Evolutionary conservation across 495 filamentous ascomycete genomes (phyloP).

Genomic region (Neurospora sp.): DNA sequence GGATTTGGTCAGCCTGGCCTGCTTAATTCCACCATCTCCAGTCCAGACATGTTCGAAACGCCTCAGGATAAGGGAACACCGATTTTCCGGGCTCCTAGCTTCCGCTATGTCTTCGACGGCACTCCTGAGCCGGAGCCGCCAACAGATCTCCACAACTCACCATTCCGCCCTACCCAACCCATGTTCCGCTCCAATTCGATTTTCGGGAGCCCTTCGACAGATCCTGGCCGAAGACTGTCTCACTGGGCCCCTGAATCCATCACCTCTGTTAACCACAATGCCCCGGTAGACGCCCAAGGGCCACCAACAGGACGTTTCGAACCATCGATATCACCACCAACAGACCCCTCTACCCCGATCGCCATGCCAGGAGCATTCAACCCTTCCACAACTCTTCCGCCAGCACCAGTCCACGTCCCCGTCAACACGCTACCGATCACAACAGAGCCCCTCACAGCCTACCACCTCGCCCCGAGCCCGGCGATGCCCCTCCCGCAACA

Average conservation of each 20-base stretch:
- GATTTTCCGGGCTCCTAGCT: slow-evolving; percentile 9
- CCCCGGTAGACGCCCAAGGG: neutral
- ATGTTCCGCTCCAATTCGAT: slow-evolving; percentile 48
- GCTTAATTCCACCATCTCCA: neutral
- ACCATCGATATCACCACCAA: neutral
- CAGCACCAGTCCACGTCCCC: neutral
- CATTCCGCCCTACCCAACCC: slow-evolving; percentile 12
- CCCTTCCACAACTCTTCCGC: neutral
- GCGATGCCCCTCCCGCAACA: slow-evolving; percentile 8
- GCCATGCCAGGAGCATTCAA: neutral
- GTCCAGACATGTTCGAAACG: neutral
- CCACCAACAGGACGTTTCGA: neutral
- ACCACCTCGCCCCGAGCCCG: slow-evolving; percentile 1
- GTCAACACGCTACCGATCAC: neutral
- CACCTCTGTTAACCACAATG: slow-evolving; percentile 14
- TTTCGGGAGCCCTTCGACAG: slow-evolving; percentile 39
- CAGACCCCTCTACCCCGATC: neutral
- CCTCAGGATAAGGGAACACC: neutral
- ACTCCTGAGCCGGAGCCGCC: slow-evolving; percentile 30
- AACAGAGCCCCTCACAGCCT: neutral
- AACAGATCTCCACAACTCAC: slow-evolving; percentile 17
- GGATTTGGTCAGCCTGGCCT: neutral
- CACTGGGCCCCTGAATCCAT: slow-evolving; percentile 43
- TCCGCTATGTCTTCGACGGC: slow-evolving; percentile 42
- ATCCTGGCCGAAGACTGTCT: slow-evolving; percentile 40